Base-by-base conservation (phyloP, 257 asterid genomes). In the Jacaranda mimosifolia region DNA sequence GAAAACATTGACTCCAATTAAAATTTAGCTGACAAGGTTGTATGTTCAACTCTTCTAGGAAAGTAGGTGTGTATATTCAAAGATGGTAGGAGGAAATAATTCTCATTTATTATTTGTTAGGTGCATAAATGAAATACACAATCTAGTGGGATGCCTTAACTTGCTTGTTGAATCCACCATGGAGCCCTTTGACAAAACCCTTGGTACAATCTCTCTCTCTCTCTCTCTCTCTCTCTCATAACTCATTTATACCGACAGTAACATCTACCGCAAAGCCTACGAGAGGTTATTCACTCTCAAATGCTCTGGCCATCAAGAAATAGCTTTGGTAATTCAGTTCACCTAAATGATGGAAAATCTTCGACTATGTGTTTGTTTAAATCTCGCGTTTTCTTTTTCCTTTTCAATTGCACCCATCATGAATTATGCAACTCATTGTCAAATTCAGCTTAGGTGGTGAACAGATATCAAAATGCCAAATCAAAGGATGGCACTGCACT, bases 101-200 rank as follows among this genome's bases (percentile, higher is more conserved):
- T 86, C 82, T 56, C 84, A 87, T 87, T 87, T 84, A 87, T 77
- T 87, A 75, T 82, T 77, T 59, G 91, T 87, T 87, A 78, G 91
- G 87, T 84, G 79, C 56, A 78, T 71, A 70, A 79, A 76, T 81
- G 17, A 67, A 80, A 60, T 85, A 58, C 73, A 68, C 73, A 68
- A 70, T 75, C 75, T 77, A 81, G 57, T 42, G 62, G 9, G 51
- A 19, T 69, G 70, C 68, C 70, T 21, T 72, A 65, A 67, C 75
- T 78, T 48, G 51, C 80, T 70, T 68, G 72, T 56, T 68, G 6
- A 77, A 74, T 62, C 36, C 59, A 51, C 79, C 63, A 72, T 42
- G 63, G 36, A 55, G 43, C 32, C 46, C 18, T 67, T 18, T 43
- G 75, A 58, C 71, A 36, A 68, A 17, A 38, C 0, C 52, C 35